Conservation (phyloP, 495 filamentous ascomycete genomes). For the Symbiotaphrina buchneri region DNA sequence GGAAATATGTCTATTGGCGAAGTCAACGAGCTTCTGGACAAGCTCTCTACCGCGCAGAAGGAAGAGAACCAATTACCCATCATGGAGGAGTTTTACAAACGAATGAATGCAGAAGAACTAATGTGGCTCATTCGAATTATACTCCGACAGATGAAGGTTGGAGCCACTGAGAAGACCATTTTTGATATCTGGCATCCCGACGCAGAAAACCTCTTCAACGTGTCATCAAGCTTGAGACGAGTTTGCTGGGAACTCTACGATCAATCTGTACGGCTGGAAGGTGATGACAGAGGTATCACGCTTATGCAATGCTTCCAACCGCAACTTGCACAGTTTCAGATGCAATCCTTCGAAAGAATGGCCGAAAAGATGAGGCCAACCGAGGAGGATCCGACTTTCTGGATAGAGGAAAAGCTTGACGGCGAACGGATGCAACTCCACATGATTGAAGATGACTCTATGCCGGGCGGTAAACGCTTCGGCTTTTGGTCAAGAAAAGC, state of each 20-base stretch:
- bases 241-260: constrained; percentile 93
- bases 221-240: constrained; percentile 70
- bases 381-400: constrained; percentile 55
- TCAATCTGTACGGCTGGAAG: constrained; percentile 47
- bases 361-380: constrained; percentile 45
- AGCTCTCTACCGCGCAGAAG: constrained; percentile 46
- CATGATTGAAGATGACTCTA: constrained; percentile 48
- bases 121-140: constrained; percentile 92
- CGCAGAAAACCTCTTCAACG: constrained; percentile 71
- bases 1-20: constrained; percentile 70
- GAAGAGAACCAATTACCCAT: constrained; percentile 69
- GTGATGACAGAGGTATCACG: constrained; percentile 47
- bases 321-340: constrained; percentile 89
- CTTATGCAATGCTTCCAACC: constrained; percentile 97
- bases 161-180: constrained; percentile 82
- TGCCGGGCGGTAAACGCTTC: constrained; percentile 51
- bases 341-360: constrained; percentile 68
- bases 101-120: constrained; percentile 84
- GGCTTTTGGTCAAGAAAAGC: constrained; percentile 89
- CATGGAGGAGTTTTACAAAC: constrained; percentile 59
- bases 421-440: constrained; percentile 96
- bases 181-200: constrained; percentile 88
- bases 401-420: constrained; percentile 96
- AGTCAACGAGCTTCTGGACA: constrained; percentile 72
- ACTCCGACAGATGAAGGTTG: constrained; percentile 92